phyloP scores from a whole-genome alignment of 805 yeast genomes.

The Metschnikowia drakensbergensis region DNA sequence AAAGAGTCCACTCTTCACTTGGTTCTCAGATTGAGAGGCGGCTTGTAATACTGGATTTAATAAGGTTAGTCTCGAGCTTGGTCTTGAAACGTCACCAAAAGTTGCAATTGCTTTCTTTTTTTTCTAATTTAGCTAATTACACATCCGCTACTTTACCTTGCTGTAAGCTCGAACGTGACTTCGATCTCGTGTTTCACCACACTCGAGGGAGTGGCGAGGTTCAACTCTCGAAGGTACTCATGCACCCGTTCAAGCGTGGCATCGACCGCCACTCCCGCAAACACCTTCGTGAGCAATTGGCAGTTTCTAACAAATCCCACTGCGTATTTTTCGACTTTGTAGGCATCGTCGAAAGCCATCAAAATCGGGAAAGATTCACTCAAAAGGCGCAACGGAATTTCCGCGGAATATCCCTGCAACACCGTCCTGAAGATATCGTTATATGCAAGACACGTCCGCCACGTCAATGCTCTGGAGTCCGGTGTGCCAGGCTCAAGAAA shows the following conservation, averaged over 20 bases:
- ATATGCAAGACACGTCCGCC: conserved; percentile 55
- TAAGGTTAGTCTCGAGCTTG: background rate
- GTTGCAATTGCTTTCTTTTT: conserved; percentile 1
- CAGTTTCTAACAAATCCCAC: conserved; percentile 43
- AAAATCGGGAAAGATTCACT: conserved; percentile 16
- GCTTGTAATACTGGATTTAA: conserved; percentile 40
- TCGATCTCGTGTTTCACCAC: conserved; percentile 18
- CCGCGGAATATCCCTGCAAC: conserved; percentile 1
- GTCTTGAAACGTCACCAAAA: conserved; percentile 1
- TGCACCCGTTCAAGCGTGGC: background rate
- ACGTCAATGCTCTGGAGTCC: conserved; percentile 30
- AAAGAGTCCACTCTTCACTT: conserved; percentile 95
- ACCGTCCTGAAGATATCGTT: conserved; percentile 36
- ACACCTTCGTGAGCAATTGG: conserved; percentile 11
- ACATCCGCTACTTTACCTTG: background rate
- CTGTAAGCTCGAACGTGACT: conserved; percentile 3
- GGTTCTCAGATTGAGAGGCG: conserved; percentile 98
- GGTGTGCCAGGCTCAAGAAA: conserved; percentile 17
- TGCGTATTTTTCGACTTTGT: conserved; percentile 22
- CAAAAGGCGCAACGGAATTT: conserved; percentile 4
- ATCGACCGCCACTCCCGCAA: background rate
- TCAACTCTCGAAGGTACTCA: background rate
- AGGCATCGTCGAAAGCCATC: conserved; percentile 14
- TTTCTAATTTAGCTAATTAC: conserved; percentile 1
- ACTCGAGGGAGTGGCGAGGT: conserved; percentile 17